Percentiles rank a stretch among this genome's conserved stretches.
Evolutionary conservation across 345 rosid species (phyloP).

Genomic region (Acer yangbiense): DNA sequence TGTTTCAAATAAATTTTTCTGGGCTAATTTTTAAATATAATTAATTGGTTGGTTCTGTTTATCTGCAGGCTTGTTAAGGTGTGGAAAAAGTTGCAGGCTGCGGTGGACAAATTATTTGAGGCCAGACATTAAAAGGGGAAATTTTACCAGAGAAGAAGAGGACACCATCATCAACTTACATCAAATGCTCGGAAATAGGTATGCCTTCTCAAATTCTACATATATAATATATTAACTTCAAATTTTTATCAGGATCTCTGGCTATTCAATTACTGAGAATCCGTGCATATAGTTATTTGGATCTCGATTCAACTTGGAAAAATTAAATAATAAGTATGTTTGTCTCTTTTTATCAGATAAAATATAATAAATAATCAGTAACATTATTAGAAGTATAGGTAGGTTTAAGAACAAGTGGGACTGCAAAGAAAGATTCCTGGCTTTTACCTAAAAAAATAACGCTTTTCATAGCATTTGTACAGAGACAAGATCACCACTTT

Average conservation of each 20-base stretch:
- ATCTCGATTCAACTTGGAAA: neutral
- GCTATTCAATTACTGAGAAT: neutral
- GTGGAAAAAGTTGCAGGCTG: conserved; percentile 87
- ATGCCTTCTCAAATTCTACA: neutral
- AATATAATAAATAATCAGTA: neutral
- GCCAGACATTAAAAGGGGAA: conserved; percentile 84
- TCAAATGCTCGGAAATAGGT: conserved; percentile 65
- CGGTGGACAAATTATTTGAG: conserved; percentile 80
- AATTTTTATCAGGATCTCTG: neutral
- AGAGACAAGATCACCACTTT: conserved; percentile 20
- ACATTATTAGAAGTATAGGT: neutral
- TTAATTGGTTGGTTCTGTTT: neutral
- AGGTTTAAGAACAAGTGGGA: conserved; percentile 15
- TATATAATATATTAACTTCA: neutral
- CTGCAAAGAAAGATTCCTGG: conserved; percentile 32
- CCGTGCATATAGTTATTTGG: neutral
- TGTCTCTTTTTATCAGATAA: neutral
- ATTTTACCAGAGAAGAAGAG: conserved; percentile 74
- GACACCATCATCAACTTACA: conserved; percentile 65
- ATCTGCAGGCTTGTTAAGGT: conserved; percentile 62
- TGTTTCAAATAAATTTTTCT: neutral
- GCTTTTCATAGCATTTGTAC: neutral
- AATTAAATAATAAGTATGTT: neutral
- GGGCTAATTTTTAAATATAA: neutral
- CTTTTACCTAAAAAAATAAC: neutral